These are phyloP conservation scores for Cnidoscolus chayamansa DNA, from an alignment of 441 rosid species.

Conservation along the genomic window DNA sequence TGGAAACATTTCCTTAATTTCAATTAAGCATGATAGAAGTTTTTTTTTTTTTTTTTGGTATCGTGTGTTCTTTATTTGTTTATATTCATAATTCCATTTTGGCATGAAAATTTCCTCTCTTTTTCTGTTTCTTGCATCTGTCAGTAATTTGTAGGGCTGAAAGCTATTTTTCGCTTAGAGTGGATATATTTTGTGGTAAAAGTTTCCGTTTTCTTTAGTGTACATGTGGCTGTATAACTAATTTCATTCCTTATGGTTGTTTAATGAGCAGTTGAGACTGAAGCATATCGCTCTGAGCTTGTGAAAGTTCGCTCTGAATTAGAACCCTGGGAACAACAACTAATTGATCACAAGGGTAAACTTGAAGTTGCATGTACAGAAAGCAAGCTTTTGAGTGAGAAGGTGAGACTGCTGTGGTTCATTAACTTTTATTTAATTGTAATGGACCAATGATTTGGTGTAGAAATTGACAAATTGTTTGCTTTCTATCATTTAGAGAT, in stretches of 20 bases:
- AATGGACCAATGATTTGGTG: neutral
- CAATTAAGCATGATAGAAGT: neutral
- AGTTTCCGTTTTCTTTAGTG: neutral
- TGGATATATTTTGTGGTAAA: neutral
- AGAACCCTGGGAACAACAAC: slow-evolving; percentile 89
- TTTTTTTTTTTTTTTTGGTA: neutral
- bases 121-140: neutral
- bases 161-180: neutral
- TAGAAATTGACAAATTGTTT: neutral
- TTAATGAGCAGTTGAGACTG: slow-evolving; percentile 70
- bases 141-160: neutral
- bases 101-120: neutral
- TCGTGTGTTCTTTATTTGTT: neutral
- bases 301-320: slow-evolving; percentile 70
- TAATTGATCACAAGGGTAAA: slow-evolving; percentile 85
- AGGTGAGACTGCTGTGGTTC: slow-evolving; percentile 42
- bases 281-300: slow-evolving; percentile 73
- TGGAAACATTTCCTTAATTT: neutral
- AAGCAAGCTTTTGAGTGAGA: slow-evolving; percentile 68
- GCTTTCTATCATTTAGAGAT: neutral
- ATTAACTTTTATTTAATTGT: neutral
- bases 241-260: slow-evolving; percentile 15
- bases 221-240: neutral
- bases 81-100: neutral
- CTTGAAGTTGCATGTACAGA: slow-evolving; percentile 85